phyloP scores from a whole-genome alignment of 225 moss, liverwort and hornwort species.

The Sphagnum tenellum region DNA sequence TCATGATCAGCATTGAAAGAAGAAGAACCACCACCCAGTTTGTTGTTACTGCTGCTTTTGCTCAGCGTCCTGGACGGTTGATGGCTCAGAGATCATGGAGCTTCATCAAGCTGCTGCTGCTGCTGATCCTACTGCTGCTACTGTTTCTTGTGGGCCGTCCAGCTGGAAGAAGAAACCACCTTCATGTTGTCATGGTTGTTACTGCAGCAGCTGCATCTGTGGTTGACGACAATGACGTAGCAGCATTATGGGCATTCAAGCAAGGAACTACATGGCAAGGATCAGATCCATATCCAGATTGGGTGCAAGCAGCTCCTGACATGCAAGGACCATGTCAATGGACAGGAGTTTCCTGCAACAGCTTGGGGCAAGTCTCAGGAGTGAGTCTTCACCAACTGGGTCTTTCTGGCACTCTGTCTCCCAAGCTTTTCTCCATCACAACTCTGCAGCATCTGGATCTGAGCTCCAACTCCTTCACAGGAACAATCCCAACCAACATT shows the following conservation, averaged over 20 bases:
- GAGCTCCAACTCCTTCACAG: conserved; percentile 20
- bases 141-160: too few species aligned
- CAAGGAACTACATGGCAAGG: conserved; percentile 24
- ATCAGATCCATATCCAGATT: conserved; percentile 38
- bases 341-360: conserved; percentile 51
- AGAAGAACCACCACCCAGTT: too few species aligned
- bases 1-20: too few species aligned
- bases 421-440: conserved; percentile 25
- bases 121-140: too few species aligned
- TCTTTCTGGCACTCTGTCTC: conserved; percentile 25
- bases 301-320: conserved; percentile 36
- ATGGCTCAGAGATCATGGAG: too few species aligned
- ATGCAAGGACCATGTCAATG: conserved; percentile 34
- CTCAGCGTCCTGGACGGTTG: too few species aligned
- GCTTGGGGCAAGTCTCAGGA: conserved; percentile 21
- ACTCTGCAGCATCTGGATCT: conserved; percentile 54
- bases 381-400: conserved; percentile 17
- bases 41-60: too few species aligned
- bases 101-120: too few species aligned
- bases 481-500: conserved; percentile 31
- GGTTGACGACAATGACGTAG: conserved; percentile 8
- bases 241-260: conserved; percentile 56
- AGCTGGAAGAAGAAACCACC: too few species aligned
- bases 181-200: too few species aligned
- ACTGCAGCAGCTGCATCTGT: too few species aligned